Percentiles rank a stretch among this genome's conserved stretches.
Evolutionary conservation across 257 asterid species (phyloP).

Genomic region (Ilex aquifolium): DNA sequence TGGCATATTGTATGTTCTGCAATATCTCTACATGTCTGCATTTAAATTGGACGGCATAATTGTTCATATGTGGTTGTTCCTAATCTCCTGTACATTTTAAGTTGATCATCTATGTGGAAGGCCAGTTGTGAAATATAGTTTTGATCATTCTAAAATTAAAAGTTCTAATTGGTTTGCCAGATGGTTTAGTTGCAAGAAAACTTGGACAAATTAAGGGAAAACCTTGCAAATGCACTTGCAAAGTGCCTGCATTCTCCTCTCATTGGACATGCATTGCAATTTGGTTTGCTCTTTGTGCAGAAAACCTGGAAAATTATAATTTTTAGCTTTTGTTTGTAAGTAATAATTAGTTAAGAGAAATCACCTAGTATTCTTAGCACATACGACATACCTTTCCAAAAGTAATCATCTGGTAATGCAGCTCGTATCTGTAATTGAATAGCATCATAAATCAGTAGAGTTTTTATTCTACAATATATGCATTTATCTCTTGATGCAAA

Average conservation of each 20-base stretch:
- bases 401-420: conserved; percentile 79
- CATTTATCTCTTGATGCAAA: not conserved
- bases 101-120: too few relatives aligned
- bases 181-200: too few relatives aligned
- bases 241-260: conserved; percentile 19
- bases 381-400: conserved; percentile 59
- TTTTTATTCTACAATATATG: too few relatives aligned
- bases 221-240: conserved; percentile 2
- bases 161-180: too few relatives aligned
- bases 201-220: not conserved
- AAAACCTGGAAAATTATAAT: conserved; percentile 6
- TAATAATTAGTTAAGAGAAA: too few relatives aligned
- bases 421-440: conserved; percentile 54
- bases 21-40: too few relatives aligned
- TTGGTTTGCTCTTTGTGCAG: conserved; percentile 19
- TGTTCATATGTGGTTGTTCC: too few relatives aligned
- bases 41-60: too few relatives aligned
- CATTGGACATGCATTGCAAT: conserved; percentile 26
- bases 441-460: conserved; percentile 13
- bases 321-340: not conserved
- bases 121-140: too few relatives aligned
- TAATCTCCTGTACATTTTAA: too few relatives aligned
- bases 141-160: too few relatives aligned
- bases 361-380: not conserved
- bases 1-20: too few relatives aligned